These are phyloP conservation scores for Rugonectria rugulosa DNA, from an alignment of 2,329 filamentous ascomycete genomes.

Conservation along the genomic window DNA sequence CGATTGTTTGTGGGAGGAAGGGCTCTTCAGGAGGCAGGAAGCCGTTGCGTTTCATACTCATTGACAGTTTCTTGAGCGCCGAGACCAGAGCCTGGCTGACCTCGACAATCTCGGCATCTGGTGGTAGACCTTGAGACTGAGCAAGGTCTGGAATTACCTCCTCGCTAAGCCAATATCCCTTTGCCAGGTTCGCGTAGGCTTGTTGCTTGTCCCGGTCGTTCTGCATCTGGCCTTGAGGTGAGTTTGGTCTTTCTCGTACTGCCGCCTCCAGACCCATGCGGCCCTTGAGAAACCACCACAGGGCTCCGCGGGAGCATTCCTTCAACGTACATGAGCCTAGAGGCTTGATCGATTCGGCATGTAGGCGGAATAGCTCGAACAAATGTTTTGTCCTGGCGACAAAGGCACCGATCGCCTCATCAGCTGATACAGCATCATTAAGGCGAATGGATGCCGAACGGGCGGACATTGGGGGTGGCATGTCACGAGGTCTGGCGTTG, in stretches of 20 bases:
- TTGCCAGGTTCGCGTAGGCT: constrained; percentile 85
- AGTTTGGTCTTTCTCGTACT: constrained; percentile 68
- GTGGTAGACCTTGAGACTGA: constrained; percentile 50
- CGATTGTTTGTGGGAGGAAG: constrained; percentile 77
- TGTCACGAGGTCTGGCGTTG: constrained; percentile 33
- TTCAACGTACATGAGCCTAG: constrained; percentile 67
- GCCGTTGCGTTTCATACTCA: constrained; percentile 85
- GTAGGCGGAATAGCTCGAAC: constrained; percentile 77
- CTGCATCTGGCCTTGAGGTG: constrained; percentile 60
- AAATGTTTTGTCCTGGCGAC: constrained; percentile 75
- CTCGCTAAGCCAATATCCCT: constrained; percentile 81
- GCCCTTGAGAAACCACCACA: constrained; percentile 92
- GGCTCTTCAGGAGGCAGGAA: constrained; percentile 75
- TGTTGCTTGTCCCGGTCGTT: constrained; percentile 70
- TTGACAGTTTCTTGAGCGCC: constrained; percentile 75
- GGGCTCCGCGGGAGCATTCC: constrained; percentile 74
- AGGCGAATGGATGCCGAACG: constrained; percentile 49
- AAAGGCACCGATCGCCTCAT: constrained; percentile 76
- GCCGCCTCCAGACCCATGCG: constrained; percentile 76
- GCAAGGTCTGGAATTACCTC: constrained; percentile 60
- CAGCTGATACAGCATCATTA: constrained; percentile 58
- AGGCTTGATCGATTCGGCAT: constrained; percentile 76
- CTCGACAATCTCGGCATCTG: constrained; percentile 58
- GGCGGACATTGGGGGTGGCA: constrained; percentile 37
- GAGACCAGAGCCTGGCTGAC: constrained; percentile 65